Conservation (phyloP, 257 asterid genomes). For the Mitragyna speciosa region DNA sequence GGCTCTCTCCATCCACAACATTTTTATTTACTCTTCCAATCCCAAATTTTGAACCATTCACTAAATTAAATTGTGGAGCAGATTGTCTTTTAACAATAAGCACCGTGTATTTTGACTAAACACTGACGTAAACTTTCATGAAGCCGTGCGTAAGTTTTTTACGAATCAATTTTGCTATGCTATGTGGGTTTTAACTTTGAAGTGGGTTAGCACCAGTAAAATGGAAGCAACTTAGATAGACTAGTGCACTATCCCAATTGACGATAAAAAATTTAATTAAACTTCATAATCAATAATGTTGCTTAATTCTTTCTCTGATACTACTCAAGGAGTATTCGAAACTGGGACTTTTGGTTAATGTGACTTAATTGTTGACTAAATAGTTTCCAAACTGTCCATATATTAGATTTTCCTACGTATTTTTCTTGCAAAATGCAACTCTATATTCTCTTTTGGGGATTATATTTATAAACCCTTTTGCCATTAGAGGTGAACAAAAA, state of each 20-base stretch:
- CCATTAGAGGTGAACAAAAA: neutral
- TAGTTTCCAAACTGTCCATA: neutral
- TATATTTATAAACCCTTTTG: neutral
- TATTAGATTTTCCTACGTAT: neutral
- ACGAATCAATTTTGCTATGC: neutral
- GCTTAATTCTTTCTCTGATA: too few species aligned
- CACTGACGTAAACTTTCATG: neutral
- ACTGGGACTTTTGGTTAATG: neutral
- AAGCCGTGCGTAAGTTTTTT: neutral
- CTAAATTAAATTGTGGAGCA: neutral
- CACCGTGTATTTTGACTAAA: too few species aligned
- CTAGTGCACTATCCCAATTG: too few species aligned
- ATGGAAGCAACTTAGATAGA: too few species aligned
- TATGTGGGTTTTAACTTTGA: too few species aligned
- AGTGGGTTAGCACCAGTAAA: too few species aligned
- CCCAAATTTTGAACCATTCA: conserved; percentile 1
- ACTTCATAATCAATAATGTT: too few species aligned
- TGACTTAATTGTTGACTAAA: too few species aligned
- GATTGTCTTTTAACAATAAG: neutral
- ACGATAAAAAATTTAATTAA: too few species aligned
- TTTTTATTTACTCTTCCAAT: conserved; percentile 14
- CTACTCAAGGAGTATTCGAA: too few species aligned
- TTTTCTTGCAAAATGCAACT: neutral
- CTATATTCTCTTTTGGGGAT: neutral
- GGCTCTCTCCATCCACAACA: conserved; percentile 22